Conservation (phyloP, 2,329 filamentous ascomycete genomes). For the Dactylella cylindrospora region DNA sequence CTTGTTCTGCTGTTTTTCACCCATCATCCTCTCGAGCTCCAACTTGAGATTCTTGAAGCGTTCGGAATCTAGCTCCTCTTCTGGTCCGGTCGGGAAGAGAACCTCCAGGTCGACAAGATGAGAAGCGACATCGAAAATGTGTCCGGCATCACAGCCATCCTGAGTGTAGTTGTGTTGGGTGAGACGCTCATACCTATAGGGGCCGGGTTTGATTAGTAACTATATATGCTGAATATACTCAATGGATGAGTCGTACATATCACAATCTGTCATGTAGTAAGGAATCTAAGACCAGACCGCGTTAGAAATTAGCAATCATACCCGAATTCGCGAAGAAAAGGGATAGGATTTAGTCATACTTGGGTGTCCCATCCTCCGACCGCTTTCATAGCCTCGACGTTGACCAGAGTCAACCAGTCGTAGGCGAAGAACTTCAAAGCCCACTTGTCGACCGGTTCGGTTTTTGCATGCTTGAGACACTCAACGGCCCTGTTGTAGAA, state of each 20-base stretch:
- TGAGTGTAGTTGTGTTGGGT: slow-evolving; percentile 51
- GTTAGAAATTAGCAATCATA: background rate
- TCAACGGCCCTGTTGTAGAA: slow-evolving; percentile 19
- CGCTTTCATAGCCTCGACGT: slow-evolving; percentile 58
- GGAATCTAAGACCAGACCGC: slow-evolving; percentile 50
- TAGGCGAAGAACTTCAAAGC: slow-evolving; percentile 61
- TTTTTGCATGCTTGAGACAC: slow-evolving; percentile 52
- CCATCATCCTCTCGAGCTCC: slow-evolving; percentile 51
- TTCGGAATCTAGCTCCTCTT: slow-evolving; percentile 47
- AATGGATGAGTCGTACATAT: slow-evolving; percentile 58
- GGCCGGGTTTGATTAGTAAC: slow-evolving; percentile 52
- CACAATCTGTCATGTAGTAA: slow-evolving; percentile 63
- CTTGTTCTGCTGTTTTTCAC: slow-evolving; percentile 46
- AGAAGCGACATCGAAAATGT: slow-evolving; percentile 51
- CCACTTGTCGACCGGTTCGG: slow-evolving; percentile 54
- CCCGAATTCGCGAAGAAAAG: background rate
- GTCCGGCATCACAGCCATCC: slow-evolving; percentile 52
- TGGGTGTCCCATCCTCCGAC: slow-evolving; percentile 62
- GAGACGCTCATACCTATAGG: slow-evolving; percentile 53
- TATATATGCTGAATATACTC: slow-evolving; percentile 56
- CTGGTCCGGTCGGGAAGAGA: slow-evolving; percentile 45
- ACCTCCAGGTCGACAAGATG: slow-evolving; percentile 43
- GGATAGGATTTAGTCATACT: slow-evolving; percentile 51
- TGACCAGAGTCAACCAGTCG: slow-evolving; percentile 62
- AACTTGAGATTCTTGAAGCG: slow-evolving; percentile 39